A percentile compares a stretch with the other conserved stretches of the same genome.
These are phyloP conservation scores for Fraxinus americana DNA, from an alignment of 257 asterid species.

Conservation along the genomic window DNA sequence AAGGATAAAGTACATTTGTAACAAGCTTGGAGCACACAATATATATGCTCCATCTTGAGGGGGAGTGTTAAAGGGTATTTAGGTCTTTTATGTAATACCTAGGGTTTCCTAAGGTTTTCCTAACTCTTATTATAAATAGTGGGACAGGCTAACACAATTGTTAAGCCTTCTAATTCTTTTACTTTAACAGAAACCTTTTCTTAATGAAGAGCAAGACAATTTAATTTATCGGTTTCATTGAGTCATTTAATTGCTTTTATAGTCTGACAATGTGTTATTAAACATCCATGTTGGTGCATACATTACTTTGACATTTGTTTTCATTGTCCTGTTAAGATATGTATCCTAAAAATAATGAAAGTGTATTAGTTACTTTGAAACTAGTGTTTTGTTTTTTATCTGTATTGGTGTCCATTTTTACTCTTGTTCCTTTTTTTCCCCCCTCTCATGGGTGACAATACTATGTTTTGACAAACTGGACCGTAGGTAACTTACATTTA, in stretches of 20 bases:
- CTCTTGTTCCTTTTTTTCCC: conserved; percentile 22
- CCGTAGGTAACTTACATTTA: background rate
- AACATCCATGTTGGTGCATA: background rate
- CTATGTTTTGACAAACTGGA: conserved; percentile 19
- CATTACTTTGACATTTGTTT: background rate
- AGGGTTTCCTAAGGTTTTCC: no score
- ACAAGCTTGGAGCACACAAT: no score
- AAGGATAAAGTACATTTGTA: no score
- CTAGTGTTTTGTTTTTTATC: background rate
- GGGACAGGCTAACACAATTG: no score
- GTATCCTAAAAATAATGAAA: no score
- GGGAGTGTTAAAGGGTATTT: no score
- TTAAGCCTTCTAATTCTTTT: no score
- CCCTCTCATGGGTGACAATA: conserved; percentile 12
- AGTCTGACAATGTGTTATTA: background rate
- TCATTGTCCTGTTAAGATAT: background rate
- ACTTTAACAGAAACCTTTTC: no score
- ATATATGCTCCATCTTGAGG: no score
- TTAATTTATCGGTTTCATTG: background rate
- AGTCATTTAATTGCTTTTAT: conserved; percentile 41
- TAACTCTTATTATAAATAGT: no score
- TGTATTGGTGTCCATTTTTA: background rate
- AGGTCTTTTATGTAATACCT: no score
- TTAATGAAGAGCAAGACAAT: background rate
- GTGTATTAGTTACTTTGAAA: no score